These are phyloP conservation scores for Fusarium annulatum DNA, from an alignment of 2,329 filamentous ascomycete genomes.

Conservation along the genomic window DNA sequence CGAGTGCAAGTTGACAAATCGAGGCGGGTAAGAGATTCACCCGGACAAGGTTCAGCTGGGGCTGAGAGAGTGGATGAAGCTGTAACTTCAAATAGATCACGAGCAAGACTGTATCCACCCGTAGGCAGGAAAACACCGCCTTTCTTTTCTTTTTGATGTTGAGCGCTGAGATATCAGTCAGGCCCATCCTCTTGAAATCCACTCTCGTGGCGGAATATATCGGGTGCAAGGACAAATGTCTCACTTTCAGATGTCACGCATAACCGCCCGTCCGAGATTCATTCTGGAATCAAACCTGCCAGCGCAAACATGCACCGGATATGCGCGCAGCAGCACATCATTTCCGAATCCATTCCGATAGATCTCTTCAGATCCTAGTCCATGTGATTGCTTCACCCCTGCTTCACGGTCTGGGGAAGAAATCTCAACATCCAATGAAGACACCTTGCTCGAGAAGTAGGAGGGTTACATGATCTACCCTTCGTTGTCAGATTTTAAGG, in stretches of 20 bases:
- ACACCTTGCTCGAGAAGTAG: background rate
- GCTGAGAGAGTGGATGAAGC: background rate
- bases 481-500: background rate
- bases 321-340: conserved; percentile 26
- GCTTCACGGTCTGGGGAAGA: conserved; percentile 20
- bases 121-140: background rate
- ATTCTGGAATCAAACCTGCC: conserved; percentile 8
- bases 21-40: background rate
- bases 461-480: conserved; percentile 26
- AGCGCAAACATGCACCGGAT: conserved; percentile 9
- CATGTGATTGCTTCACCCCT: background rate
- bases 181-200: background rate
- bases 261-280: conserved; percentile 18
- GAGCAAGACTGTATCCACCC: background rate
- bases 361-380: conserved; percentile 22
- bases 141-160: conserved; percentile 7
- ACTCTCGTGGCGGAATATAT: conserved; percentile 6
- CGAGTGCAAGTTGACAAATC: background rate
- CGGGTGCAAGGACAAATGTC: conserved; percentile 17
- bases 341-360: conserved; percentile 12
- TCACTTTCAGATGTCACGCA: conserved; percentile 26
- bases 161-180: conserved; percentile 12
- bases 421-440: background rate
- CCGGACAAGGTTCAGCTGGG: background rate
- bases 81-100: background rate